Evolutionary conservation across 2,329 filamentous ascomycete genomes (phyloP).

Genomic region (Curvularia verruculosa): DNA sequence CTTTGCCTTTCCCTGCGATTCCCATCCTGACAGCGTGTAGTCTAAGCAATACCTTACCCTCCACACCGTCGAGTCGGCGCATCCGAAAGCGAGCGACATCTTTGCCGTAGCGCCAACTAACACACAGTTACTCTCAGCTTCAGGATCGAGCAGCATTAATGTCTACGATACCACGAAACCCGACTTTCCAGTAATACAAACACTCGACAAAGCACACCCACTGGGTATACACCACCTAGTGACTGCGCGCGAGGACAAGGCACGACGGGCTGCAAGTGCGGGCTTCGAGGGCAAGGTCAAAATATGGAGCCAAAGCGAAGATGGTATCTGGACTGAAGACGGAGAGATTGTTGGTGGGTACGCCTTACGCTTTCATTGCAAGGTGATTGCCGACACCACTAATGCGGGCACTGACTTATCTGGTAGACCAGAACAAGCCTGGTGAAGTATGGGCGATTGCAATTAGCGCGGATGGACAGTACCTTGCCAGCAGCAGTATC

Average conservation of each 20-base stretch:
- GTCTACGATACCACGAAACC: slow-evolving; percentile 75
- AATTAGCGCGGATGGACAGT: slow-evolving; percentile 81
- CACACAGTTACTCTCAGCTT: slow-evolving; percentile 77
- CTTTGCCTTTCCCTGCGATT: not conserved
- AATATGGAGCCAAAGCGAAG: slow-evolving; percentile 70
- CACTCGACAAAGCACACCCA: slow-evolving; percentile 78
- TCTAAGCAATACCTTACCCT: slow-evolving; percentile 98
- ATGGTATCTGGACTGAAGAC: slow-evolving; percentile 60
- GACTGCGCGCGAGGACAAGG: slow-evolving; percentile 69
- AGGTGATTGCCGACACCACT: not conserved
- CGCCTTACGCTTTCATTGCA: slow-evolving; percentile 27
- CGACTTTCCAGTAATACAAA: slow-evolving; percentile 78
- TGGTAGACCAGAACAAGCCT: slow-evolving; percentile 60
- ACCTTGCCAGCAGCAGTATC: slow-evolving; percentile 84
- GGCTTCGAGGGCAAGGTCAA: slow-evolving; percentile 91
- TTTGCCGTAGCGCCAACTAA: slow-evolving; percentile 80
- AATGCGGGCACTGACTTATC: slow-evolving; percentile 11
- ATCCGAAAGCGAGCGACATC: slow-evolving; percentile 73
- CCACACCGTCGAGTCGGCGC: slow-evolving; percentile 87
- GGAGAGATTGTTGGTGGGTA: slow-evolving; percentile 53
- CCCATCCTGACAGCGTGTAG: slow-evolving; percentile 55
- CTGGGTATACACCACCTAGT: slow-evolving; percentile 91
- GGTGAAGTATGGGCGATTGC: slow-evolving; percentile 87
- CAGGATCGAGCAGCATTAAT: slow-evolving; percentile 72
- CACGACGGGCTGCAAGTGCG: slow-evolving; percentile 71